phyloP scores from a whole-genome alignment of 345 rosid species.

The Excoecaria agallocha region DNA sequence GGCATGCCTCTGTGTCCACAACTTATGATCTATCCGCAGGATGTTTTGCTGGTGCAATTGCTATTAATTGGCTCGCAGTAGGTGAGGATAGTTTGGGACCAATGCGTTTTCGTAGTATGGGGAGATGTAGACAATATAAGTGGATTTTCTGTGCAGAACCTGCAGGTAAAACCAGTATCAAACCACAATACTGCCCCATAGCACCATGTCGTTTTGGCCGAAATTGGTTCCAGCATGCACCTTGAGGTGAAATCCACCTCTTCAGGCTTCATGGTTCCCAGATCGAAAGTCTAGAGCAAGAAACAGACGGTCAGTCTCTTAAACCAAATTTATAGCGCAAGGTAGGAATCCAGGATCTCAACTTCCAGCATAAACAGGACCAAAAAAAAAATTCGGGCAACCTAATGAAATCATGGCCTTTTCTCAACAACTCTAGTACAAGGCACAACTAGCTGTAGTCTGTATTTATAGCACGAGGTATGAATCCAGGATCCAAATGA shows the following conservation, averaged over 20 bases:
- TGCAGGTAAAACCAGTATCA: constrained; percentile 75
- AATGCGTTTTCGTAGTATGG: constrained; percentile 72
- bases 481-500: too few species aligned
- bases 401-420: too few species aligned
- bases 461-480: too few species aligned
- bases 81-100: constrained; percentile 87
- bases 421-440: too few species aligned
- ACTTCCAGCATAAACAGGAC: too few species aligned
- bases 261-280: constrained; percentile 72
- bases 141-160: constrained; percentile 88
- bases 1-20: constrained; percentile 51
- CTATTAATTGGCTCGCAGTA: constrained; percentile 78
- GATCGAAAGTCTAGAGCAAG: constrained; percentile 64
- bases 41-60: constrained; percentile 34
- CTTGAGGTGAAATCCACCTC: constrained; percentile 90
- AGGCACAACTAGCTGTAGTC: too few species aligned
- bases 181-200: constrained; percentile 89
- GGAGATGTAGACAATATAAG: constrained; percentile 83
- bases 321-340: neutral
- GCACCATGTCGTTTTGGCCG: constrained; percentile 37
- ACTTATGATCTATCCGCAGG: constrained; percentile 31
- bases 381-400: too few species aligned
- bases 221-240: constrained; percentile 40
- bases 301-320: neutral
- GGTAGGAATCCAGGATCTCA: too few species aligned